Conservation (phyloP, 2,329 filamentous ascomycete species). For the Cytospora chrysosperma region DNA sequence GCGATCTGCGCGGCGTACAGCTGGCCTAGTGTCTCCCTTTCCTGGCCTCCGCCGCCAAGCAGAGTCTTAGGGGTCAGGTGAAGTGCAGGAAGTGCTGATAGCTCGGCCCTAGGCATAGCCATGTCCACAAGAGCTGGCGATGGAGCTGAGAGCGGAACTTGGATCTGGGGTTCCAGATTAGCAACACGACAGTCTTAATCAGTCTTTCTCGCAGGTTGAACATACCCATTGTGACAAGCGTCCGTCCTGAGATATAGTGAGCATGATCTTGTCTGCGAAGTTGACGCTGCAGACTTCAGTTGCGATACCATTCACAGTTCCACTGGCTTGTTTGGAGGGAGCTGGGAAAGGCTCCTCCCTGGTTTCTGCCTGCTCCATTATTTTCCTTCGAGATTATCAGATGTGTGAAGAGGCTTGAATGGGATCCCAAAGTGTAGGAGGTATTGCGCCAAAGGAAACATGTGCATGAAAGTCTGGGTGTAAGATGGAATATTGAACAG, state of each 20-base stretch:
- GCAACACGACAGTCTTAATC: constrained; percentile 21
- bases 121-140: constrained; percentile 64
- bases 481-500: neutral
- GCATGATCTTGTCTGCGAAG: constrained; percentile 87
- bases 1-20: constrained; percentile 88
- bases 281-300: constrained; percentile 72
- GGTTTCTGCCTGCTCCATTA: neutral
- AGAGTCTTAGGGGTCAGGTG: constrained; percentile 85
- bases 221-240: constrained; percentile 87
- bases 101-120: constrained; percentile 46
- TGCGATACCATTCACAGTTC: constrained; percentile 62
- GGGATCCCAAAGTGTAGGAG: neutral
- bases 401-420: neutral
- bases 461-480: too few relatives aligned
- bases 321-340: constrained; percentile 56
- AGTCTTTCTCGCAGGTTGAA: constrained; percentile 26
- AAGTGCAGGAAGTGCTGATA: constrained; percentile 67
- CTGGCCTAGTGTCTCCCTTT: constrained; percentile 81
- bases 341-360: constrained; percentile 65
- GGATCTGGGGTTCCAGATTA: constrained; percentile 54
- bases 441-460: neutral
- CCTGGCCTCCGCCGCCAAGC: constrained; percentile 76
- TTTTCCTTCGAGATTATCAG: neutral
- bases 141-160: constrained; percentile 72
- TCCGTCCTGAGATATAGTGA: constrained; percentile 85